Percentiles rank a stretch among this genome's conserved stretches.
Evolutionary conservation across 257 asterid genomes (phyloP).

Genomic region (Jaltomata sinuosa): DNA sequence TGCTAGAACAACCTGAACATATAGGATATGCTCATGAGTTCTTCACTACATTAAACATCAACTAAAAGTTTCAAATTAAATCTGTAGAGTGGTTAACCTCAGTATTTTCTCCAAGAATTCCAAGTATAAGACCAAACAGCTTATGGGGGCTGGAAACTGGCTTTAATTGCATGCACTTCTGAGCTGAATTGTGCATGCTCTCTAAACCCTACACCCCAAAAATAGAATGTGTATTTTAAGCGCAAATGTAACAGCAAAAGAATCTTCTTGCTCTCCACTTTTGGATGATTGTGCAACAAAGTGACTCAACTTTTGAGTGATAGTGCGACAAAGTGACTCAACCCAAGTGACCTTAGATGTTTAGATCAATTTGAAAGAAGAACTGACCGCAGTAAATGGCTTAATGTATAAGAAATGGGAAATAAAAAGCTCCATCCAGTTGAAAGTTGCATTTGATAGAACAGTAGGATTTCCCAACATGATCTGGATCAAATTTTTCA

Average conservation of each 20-base stretch:
- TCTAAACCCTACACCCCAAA: conserved; percentile 66
- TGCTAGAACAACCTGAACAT: conserved; percentile 72
- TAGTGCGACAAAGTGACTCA: neutral
- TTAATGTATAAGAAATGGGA: conserved; percentile 84
- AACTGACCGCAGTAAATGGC: conserved; percentile 77
- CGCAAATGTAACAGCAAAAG: neutral
- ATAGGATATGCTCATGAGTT: neutral
- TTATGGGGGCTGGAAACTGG: conserved; percentile 60
- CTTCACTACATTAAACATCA: neutral
- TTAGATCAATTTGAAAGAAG: neutral
- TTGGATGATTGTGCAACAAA: neutral
- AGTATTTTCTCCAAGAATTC: conserved; percentile 77
- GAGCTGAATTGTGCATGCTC: conserved; percentile 77
- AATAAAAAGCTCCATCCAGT: conserved; percentile 84
- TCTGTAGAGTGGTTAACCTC: conserved; percentile 38
- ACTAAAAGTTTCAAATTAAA: neutral
- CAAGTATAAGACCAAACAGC: conserved; percentile 64
- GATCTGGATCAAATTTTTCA: conserved; percentile 78
- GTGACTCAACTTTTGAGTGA: neutral
- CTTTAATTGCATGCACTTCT: conserved; percentile 75
- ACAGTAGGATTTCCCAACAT: conserved; percentile 72
- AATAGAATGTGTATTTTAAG: neutral
- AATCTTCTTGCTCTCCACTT: neutral
- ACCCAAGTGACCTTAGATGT: neutral
- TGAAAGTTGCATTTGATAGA: conserved; percentile 60